Percentiles rank a stretch among this genome's conserved stretches.
Evolutionary conservation across 371 early-diverging fungal species (phyloP).

Genomic region (Ecytonucleospora hepatopenaei): DNA sequence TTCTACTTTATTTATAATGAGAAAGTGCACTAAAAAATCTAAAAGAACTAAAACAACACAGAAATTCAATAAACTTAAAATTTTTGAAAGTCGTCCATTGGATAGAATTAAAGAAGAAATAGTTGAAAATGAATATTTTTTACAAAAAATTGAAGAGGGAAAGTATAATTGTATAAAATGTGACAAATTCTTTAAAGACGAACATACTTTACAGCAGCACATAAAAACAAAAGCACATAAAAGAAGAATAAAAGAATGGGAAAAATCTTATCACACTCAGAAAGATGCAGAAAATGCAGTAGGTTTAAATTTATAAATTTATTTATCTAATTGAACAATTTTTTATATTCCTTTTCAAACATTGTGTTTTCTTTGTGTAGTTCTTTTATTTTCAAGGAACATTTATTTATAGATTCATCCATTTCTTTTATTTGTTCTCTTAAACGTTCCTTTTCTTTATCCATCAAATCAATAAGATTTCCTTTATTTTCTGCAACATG

Average conservation of each 20-base stretch:
- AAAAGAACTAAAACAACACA: background rate
- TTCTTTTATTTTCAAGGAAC: background rate
- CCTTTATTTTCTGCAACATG: constrained; percentile 26
- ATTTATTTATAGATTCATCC: background rate
- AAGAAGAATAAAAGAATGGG: constrained; percentile 15
- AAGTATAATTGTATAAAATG: constrained; percentile 3
- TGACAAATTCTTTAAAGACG: constrained; percentile 8
- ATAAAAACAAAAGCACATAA: constrained; percentile 20
- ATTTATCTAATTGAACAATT: background rate
- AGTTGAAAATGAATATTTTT: background rate
- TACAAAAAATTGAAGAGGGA: too few relatives aligned
- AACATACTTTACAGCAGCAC: constrained; percentile 1
- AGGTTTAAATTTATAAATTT: constrained; percentile 10
- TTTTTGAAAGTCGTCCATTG: background rate
- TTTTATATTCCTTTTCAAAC: constrained; percentile 3
- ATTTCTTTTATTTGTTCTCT: constrained; percentile 4
- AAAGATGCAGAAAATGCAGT: constrained; percentile 25
- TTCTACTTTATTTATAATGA: background rate
- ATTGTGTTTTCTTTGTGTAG: constrained; percentile 2
- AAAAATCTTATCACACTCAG: constrained; percentile 1
- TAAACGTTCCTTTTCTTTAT: constrained; percentile 11
- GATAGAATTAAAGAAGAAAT: constrained; percentile 13
- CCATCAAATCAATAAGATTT: constrained; percentile 6
- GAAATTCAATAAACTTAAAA: background rate
- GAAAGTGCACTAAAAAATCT: constrained; percentile 7